These are phyloP conservation scores for Brassica balearica DNA, from an alignment of 441 rosid genomes.

Conservation along the genomic window DNA sequence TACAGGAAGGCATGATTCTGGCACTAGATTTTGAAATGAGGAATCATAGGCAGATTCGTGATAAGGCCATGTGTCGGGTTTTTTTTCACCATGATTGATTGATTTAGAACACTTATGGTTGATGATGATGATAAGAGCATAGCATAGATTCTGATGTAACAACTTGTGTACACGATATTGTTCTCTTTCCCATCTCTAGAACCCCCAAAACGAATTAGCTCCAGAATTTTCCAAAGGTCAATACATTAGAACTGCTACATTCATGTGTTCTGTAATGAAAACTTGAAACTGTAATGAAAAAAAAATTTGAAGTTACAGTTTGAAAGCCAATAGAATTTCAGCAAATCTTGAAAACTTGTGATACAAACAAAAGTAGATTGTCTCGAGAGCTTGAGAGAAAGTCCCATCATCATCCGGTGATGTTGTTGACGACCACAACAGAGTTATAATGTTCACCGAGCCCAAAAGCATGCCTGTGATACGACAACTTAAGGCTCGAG, in stretches of 20 bases:
- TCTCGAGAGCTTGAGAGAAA: conserved; percentile 20
- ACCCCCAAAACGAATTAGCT: conserved; percentile 24
- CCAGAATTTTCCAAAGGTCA: conserved; percentile 38
- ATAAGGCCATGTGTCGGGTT: conserved; percentile 42
- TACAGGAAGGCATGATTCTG: conserved; percentile 33
- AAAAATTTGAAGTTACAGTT: conserved; percentile 26
- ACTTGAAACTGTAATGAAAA: conserved; percentile 6
- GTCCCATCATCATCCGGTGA: conserved; percentile 14
- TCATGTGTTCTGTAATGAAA: conserved; percentile 28
- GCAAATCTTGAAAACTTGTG: conserved; percentile 19
- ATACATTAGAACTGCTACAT: neutral
- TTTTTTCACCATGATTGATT: conserved; percentile 36
- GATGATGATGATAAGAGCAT: conserved; percentile 35
- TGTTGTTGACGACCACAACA: conserved; percentile 40
- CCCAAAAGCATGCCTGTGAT: conserved; percentile 82
- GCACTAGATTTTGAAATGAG: conserved; percentile 37
- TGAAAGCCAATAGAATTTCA: conserved; percentile 11
- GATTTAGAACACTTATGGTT: conserved; percentile 25
- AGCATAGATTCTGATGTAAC: conserved; percentile 35
- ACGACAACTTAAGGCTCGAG: conserved; percentile 63
- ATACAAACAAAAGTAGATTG: conserved; percentile 34
- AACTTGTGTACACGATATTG: conserved; percentile 21
- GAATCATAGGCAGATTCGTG: conserved; percentile 36
- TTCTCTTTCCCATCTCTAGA: conserved; percentile 17
- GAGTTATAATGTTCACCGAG: conserved; percentile 94